phyloP scores from a whole-genome alignment of 108 stramenopile species.

The Nitzschia putrida region DNA sequence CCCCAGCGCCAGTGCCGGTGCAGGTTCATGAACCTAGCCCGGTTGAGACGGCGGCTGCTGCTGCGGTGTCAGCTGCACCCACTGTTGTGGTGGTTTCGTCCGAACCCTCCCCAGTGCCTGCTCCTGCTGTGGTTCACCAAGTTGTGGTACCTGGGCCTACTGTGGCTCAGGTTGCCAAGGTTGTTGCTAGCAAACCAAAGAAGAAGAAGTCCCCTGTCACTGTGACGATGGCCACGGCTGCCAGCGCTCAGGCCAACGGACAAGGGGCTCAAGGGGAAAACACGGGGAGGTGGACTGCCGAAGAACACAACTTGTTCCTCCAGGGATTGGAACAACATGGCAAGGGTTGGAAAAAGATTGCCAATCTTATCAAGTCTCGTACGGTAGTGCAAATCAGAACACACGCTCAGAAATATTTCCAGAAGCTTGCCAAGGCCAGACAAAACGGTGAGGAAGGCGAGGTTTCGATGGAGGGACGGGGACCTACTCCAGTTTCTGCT shows the following conservation, averaged over 20 bases:
- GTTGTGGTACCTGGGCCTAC: background rate
- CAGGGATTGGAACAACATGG: conserved; percentile 93
- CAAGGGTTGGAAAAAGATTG: conserved; percentile 95
- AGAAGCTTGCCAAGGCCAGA: conserved; percentile 94
- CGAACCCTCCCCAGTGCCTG: background rate
- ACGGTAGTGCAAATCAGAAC: conserved; percentile 98
- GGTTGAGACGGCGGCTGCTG: conserved; percentile 1
- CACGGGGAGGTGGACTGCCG: conserved; percentile 96
- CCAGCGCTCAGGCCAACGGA: conserved; percentile 27
- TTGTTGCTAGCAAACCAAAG: conserved; percentile 37
- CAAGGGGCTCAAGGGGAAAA: conserved; percentile 64
- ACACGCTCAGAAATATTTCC: conserved; percentile 99
- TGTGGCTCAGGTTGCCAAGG: conserved; percentile 5
- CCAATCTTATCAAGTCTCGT: conserved; percentile 86
- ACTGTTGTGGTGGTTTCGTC: background rate
- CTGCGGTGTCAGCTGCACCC: background rate
- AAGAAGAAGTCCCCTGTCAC: conserved; percentile 42
- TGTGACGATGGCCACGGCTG: conserved; percentile 47
- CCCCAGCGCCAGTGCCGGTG: no score
- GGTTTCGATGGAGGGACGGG: conserved; percentile 60
- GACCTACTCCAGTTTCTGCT: conserved; percentile 25
- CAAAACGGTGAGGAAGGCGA: conserved; percentile 82
- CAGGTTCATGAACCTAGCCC: background rate
- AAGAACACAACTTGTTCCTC: conserved; percentile 93
- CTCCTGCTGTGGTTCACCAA: background rate